Evolutionary conservation across 1,284 basidiomycete species (phyloP).

Genomic region (Sporisorium reilianum): DNA sequence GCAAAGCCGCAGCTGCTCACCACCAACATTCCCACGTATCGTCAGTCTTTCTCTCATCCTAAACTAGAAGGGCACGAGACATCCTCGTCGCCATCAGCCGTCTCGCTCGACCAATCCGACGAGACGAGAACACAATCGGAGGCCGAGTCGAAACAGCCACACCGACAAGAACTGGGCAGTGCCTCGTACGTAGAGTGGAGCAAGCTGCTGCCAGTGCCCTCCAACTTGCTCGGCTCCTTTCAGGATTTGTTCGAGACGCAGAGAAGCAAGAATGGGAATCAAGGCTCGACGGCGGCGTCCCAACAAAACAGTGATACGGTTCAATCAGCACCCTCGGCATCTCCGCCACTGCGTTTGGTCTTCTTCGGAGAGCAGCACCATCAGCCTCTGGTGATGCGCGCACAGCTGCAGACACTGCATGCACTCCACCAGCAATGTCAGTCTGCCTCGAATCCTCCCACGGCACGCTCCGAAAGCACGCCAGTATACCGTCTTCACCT

Average conservation of each 20-base stretch:
- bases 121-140: not conserved
- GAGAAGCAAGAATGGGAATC: not conserved
- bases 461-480: not conserved
- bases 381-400: slow-evolving; percentile 54
- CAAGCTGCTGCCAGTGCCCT: slow-evolving; percentile 32
- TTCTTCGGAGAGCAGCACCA: slow-evolving; percentile 64
- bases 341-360: slow-evolving; percentile 41
- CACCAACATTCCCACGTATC: slow-evolving; percentile 36
- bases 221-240: slow-evolving; percentile 37
- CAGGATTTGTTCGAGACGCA: slow-evolving; percentile 12
- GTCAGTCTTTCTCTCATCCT: slow-evolving; percentile 41
- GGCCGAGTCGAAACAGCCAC: not conserved
- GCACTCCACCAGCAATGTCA: slow-evolving; percentile 37
- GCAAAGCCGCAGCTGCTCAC: slow-evolving; percentile 35
- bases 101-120: not conserved
- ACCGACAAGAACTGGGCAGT: not conserved
- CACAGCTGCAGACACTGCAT: slow-evolving; percentile 52
- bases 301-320: not conserved
- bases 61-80: not conserved
- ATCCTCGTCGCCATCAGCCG: not conserved
- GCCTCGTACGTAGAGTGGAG: slow-evolving; percentile 45
- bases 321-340: not conserved
- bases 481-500: slow-evolving; percentile 48
- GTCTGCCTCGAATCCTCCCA: not conserved
- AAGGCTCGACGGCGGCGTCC: not conserved